Evolutionary conservation across 2,329 filamentous ascomycete genomes (phyloP).

Genomic region (Phyllosticta citrichinensis): DNA sequence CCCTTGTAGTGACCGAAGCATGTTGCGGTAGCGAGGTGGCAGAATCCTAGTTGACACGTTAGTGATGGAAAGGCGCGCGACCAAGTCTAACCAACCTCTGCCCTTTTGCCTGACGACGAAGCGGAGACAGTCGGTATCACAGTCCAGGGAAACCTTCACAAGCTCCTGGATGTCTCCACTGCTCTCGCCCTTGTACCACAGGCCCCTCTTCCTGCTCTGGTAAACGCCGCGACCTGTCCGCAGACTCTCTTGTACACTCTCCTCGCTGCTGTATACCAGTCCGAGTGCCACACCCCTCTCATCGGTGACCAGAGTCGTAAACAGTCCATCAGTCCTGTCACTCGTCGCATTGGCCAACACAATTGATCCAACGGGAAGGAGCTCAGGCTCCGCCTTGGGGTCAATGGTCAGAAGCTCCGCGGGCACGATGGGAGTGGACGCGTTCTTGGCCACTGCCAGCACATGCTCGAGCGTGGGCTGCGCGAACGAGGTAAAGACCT

Average conservation of each 20-base stretch:
- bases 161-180: constrained; percentile 92
- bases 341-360: constrained; percentile 67
- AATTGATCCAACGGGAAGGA: constrained; percentile 59
- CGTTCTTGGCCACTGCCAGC: constrained; percentile 32
- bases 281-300: constrained; percentile 77
- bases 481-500: constrained; percentile 42
- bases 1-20: constrained; percentile 84
- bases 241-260: constrained; percentile 80
- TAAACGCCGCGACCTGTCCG: constrained; percentile 79
- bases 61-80: not conserved
- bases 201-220: constrained; percentile 85
- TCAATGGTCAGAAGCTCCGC: constrained; percentile 60
- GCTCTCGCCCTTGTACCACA: constrained; percentile 95
- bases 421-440: constrained; percentile 61
- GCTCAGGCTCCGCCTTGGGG: constrained; percentile 44
- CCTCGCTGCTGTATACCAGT: constrained; percentile 86
- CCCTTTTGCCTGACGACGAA: constrained; percentile 88
- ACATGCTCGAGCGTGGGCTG: constrained; percentile 31
- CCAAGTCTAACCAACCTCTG: constrained; percentile 38
- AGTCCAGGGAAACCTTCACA: constrained; percentile 75
- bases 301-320: constrained; percentile 85
- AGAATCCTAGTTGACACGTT: constrained; percentile 55
- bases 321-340: constrained; percentile 72
- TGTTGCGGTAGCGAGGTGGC: constrained; percentile 81
- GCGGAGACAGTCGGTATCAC: constrained; percentile 83